phyloP scores from a whole-genome alignment of 2,329 filamentous ascomycete genomes.

The Hymenoscyphus scutula region DNA sequence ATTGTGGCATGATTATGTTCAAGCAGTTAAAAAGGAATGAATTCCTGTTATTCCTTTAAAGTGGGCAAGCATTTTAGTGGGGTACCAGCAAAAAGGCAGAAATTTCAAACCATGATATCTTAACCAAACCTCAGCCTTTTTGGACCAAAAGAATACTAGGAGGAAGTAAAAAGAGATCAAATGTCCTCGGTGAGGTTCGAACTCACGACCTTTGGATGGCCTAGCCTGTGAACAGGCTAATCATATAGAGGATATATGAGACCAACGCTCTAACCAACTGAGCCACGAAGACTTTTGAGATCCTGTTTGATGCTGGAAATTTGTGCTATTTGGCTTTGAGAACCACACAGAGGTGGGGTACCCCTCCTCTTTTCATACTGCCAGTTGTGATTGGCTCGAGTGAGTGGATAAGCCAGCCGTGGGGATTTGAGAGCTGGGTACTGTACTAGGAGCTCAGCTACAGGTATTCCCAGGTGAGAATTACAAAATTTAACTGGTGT shows the following conservation, averaged over 20 bases:
- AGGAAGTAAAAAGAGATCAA: background rate
- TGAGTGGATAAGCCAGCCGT: background rate
- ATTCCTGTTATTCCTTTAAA: background rate
- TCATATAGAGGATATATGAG: slow-evolving; percentile 34
- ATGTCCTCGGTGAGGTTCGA: slow-evolving; percentile 49
- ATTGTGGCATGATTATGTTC: too few relatives aligned
- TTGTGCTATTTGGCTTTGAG: background rate
- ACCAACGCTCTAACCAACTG: slow-evolving; percentile 46
- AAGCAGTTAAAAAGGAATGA: too few relatives aligned
- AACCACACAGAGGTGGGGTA: background rate
- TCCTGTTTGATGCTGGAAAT: background rate
- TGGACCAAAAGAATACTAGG: background rate
- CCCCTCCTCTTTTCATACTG: background rate
- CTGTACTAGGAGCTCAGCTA: too few relatives aligned
- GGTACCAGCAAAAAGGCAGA: background rate
- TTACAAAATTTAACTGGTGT: too few relatives aligned
- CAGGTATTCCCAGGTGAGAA: too few relatives aligned
- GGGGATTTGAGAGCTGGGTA: too few relatives aligned
- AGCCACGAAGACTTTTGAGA: slow-evolving; percentile 39
- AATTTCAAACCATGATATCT: background rate
- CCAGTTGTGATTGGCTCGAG: background rate
- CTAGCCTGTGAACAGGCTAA: slow-evolving; percentile 10
- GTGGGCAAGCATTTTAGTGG: background rate
- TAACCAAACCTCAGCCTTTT: background rate
- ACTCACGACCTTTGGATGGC: slow-evolving; percentile 48